Evolutionary conservation across 2,329 filamentous ascomycete species (phyloP), one percentile per base, ranked within the genome.

Genomic region (Sclerotinia nivalis): DNA sequence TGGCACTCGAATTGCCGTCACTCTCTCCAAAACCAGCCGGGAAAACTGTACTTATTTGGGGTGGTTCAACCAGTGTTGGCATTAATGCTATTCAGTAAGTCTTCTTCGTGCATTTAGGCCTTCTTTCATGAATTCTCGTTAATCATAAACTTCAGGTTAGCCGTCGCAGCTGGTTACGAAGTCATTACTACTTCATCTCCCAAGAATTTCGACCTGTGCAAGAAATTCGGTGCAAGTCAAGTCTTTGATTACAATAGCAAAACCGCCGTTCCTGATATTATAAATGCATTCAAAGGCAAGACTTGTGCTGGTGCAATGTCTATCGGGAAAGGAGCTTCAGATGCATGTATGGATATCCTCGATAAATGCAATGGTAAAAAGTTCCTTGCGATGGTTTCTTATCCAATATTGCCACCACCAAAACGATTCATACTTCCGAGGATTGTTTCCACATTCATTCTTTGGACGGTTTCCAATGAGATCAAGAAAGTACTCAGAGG

Each of bases 121-220:
- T 15, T 10, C 12, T 13, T 20, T n/a, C 6, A 47, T 45, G 7
- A 20, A 22, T 20, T 45, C 2, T 6, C 34, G 25, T 28, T 69
- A 6, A 64, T 7, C 8, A 18, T 10, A 18, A 20, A 20, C 25
- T 20, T 22, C 9, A 69, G 66, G 71, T 76, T 84, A 4, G 82
- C 81, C 1, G 77, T 76, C 0, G 80, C 79, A 2, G 77, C 82
- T 12, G 83, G 83, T 9, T 79, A 82, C 65, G 79, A 80, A 52
- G 81, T 84, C 12, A 71, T 82, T 43, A 72, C 78, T 7, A 81
- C 80, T 4, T 78, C 77, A 25, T 73, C 71, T 79, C 80, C 20
- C 73, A 78, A 13, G 65, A 72, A 56, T 72, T 80, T 79, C 62
- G 77, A 78, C 3, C 76, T 83, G 1, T 79, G 81, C 20, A 77